Evolutionary conservation across 176 grass and related monocot genomes (phyloP), one percentile per base, ranked within the genome.

Genomic region (Lolium multiflorum): DNA sequence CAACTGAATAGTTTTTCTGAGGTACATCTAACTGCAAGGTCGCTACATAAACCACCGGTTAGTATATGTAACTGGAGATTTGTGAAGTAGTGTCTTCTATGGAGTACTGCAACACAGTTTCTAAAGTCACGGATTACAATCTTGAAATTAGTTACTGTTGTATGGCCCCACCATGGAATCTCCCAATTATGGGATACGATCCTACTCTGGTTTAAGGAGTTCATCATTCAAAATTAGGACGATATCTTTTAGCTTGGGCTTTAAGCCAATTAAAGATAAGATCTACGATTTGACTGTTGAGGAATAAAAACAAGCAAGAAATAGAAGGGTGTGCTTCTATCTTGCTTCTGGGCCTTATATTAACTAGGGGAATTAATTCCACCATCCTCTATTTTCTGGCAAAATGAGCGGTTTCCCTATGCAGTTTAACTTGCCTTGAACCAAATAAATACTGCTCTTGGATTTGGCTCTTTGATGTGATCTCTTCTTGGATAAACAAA

Each of bases 1-100:
- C 58, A 86, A 82, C n/a, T 18, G 93, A 96, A 90, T 92, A 92
- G 24, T 89, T 98, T 64, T 89, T 96, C 75, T 98, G 93, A 69
- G 91, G 86, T 68, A 76, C 58, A 64, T 96, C 93, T 88, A 98
- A 88, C 96, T 98, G 90, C 90, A 88, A 91, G 51, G 80, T 82
- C 68, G 59, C 80, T 89, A 92, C 63, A 88, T 35, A 71, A 78
- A 84, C 51, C 84, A 71, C 52, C 66, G 43, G 61, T 80, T 83
- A 86, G 65, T 78, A 89, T 76, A 26, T 54, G 55, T 74, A 77
- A 66, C 18, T 78, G 28, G n/a, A n/a, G 43, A 64, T 63, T 62
- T 71, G 15, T 59, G 58, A 15, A 50, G 18, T 62, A 63, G 74
- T 46, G 68, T 81, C 47, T 52, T 89, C 25, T 74, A 69, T 9